phyloP scores from a whole-genome alignment of 179 eudicot species.

The Carnegiea gigantea region DNA sequence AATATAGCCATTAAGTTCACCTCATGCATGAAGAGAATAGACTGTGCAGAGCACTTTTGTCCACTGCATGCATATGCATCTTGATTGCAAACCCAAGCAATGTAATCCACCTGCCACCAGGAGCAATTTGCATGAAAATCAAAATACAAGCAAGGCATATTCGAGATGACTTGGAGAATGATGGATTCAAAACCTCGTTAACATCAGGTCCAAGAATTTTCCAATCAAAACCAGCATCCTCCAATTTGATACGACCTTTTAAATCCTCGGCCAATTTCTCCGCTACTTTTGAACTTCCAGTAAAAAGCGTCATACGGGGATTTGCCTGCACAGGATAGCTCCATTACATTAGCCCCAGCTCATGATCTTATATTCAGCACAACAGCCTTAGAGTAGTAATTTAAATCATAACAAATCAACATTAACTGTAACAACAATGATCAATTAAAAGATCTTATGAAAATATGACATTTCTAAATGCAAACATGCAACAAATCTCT shows the following conservation, averaged over 20 bases:
- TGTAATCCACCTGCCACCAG: constrained; percentile 74
- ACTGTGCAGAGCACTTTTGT: constrained; percentile 98
- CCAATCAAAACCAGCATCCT: constrained; percentile 99
- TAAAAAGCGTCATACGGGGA: constrained; percentile 97
- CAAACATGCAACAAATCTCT: not conserved
- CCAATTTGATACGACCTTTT: constrained; percentile 81
- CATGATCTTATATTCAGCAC: not conserved
- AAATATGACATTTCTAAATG: constrained; percentile 9
- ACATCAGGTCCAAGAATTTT: constrained; percentile 99
- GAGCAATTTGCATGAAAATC: constrained; percentile 23
- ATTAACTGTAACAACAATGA: not conserved
- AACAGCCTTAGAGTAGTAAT: not conserved
- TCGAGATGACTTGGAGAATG: not conserved
- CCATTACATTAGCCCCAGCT: not conserved
- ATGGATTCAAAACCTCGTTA: constrained; percentile 53
- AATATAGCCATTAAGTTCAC: constrained; percentile 33
- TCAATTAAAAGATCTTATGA: not conserved
- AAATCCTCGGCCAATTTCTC: constrained; percentile 87
- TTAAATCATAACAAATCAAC: not conserved
- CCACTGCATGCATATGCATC: constrained; percentile 99
- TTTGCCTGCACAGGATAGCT: constrained; percentile 57
- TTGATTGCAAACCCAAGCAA: constrained; percentile 99
- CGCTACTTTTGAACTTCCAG: constrained; percentile 98
- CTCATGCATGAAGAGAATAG: constrained; percentile 96
- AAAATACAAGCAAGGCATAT: constrained; percentile 3